phyloP scores from a whole-genome alignment of 441 rosid species.

The Pelargonium exstipulatum region DNA sequence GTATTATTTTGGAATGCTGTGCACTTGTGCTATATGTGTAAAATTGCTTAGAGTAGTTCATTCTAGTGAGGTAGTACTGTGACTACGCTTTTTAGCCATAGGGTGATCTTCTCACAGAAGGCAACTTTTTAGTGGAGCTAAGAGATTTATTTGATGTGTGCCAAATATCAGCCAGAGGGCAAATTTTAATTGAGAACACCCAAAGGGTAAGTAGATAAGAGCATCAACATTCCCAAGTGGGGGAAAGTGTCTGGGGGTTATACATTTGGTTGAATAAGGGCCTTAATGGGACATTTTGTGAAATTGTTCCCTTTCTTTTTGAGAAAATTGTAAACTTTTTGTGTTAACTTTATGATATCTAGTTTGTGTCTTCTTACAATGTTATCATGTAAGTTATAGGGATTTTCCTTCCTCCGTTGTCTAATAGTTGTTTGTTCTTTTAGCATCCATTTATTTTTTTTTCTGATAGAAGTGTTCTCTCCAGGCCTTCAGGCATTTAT shows the following conservation, averaged over 20 bases:
- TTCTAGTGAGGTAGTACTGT: not conserved
- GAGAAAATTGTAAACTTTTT: not conserved
- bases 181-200: not conserved
- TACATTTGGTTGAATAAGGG: not conserved
- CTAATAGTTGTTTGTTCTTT: conserved; percentile 14
- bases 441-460: conserved; percentile 9
- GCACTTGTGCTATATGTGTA: not conserved
- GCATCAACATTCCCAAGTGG: not conserved
- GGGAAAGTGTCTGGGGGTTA: not conserved
- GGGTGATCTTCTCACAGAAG: not conserved
- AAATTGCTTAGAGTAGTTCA: not conserved
- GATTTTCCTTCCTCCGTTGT: not conserved
- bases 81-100: too few species aligned
- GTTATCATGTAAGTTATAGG: not conserved
- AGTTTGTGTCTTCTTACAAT: not conserved
- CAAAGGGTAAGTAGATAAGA: not conserved
- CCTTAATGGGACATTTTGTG: not conserved
- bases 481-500: conserved; percentile 96
- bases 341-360: not conserved
- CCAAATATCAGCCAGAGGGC: not conserved
- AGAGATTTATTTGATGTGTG: not conserved
- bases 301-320: not conserved
- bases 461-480: conserved; percentile 17
- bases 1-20: conserved; percentile 1
- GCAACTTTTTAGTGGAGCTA: not conserved